These are phyloP conservation scores for Ascodesmis nigricans DNA, from an alignment of 495 filamentous ascomycete genomes.

Conservation along the genomic window DNA sequence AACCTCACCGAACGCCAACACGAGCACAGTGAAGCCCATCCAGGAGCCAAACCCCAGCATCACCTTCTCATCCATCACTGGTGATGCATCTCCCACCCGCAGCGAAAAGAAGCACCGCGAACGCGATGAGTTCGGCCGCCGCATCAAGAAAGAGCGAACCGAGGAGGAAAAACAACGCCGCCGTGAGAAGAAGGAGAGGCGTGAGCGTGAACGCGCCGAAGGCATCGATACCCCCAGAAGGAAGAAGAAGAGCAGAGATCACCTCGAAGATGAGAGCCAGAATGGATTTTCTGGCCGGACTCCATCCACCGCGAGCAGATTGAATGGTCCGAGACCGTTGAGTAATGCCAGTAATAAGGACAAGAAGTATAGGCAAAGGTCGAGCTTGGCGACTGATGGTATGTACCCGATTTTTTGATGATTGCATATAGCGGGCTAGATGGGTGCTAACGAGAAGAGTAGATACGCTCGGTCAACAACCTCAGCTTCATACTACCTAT, in stretches of 20 bases:
- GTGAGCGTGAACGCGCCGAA: constrained; percentile 13
- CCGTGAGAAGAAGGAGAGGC: constrained; percentile 18
- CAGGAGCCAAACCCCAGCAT: constrained; percentile 3
- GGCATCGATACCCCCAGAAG: constrained; percentile 9
- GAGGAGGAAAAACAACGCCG: constrained; percentile 19
- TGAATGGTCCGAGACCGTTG: constrained; percentile 20
- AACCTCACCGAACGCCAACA: constrained; percentile 10
- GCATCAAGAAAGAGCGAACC: constrained; percentile 17
- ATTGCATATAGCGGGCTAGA: too few relatives aligned
- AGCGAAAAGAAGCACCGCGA: constrained; percentile 10
- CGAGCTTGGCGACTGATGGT: constrained; percentile 17
- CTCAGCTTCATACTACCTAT: too few relatives aligned
- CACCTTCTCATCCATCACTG: constrained; percentile 12
- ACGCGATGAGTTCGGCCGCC: constrained; percentile 17
- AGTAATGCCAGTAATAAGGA: constrained; percentile 21
- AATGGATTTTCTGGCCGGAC: constrained; percentile 19
- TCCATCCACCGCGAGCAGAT: constrained; percentile 17
- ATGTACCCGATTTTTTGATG: constrained; percentile 4
- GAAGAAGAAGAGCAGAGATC: constrained; percentile 20
- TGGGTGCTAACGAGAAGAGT: too few relatives aligned
- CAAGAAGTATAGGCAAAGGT: constrained; percentile 16
- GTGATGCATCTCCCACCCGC: constrained; percentile 8
- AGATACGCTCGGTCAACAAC: too few relatives aligned
- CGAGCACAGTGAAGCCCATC: constrained; percentile 10
- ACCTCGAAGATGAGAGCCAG: constrained; percentile 11